Evolutionary conservation across 169 alveolate genomes (phyloP).

Genomic region (Plasmodium chabaudi): DNA sequence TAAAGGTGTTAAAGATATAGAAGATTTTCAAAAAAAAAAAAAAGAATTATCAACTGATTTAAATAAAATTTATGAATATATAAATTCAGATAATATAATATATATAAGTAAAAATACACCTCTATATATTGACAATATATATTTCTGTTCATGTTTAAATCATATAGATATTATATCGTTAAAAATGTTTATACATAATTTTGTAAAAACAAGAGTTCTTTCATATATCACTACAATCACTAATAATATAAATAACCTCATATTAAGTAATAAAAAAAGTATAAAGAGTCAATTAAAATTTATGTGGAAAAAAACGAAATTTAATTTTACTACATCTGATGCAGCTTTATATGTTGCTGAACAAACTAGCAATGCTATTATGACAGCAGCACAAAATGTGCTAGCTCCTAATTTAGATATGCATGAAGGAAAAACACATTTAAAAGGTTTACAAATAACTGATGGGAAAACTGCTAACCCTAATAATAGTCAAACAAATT

Average conservation of each 20-base stretch:
- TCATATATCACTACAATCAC: conserved; percentile 41
- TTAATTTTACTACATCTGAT: conserved; percentile 35
- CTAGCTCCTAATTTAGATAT: conserved; percentile 6
- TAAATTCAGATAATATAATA: conserved; percentile 18
- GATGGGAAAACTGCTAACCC: too few relatives aligned
- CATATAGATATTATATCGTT: conserved; percentile 27
- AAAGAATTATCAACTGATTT: conserved; percentile 7
- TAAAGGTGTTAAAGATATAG: conserved; percentile 16
- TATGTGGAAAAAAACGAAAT: conserved; percentile 61
- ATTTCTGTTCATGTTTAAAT: conserved; percentile 49
- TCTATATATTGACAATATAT: conserved; percentile 32
- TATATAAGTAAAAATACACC: conserved; percentile 56
- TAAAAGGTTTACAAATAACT: neutral
- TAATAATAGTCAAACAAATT: neutral
- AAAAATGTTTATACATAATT: conserved; percentile 63
- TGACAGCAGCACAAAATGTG: conserved; percentile 40
- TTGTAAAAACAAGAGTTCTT: conserved; percentile 23
- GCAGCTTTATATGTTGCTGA: conserved; percentile 66
- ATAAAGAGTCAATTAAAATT: conserved; percentile 35
- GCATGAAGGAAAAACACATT: neutral
- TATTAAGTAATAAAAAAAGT: conserved; percentile 41
- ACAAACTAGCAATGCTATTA: conserved; percentile 50
- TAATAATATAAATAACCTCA: conserved; percentile 27
- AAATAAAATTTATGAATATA: conserved; percentile 36
- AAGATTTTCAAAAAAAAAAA: conserved; percentile 24